These are phyloP conservation scores for Phytophthora citricola DNA, from an alignment of 352 stramenopile species.

Conservation along the genomic window DNA sequence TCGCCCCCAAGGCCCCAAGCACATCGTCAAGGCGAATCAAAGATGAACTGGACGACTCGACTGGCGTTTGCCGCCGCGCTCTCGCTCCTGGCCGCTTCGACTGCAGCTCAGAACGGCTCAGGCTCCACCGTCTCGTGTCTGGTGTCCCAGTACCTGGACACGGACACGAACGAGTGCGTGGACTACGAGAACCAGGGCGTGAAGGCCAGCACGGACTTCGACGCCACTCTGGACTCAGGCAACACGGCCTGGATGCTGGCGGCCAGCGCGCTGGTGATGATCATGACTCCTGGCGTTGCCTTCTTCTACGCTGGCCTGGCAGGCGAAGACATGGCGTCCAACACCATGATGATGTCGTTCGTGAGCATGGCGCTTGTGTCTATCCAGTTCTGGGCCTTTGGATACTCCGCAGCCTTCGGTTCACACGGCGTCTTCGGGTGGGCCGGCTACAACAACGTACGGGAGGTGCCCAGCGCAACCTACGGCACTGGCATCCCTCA, in stretches of 20 bases:
- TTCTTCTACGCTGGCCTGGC: constrained; percentile 85
- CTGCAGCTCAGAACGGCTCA: constrained; percentile 36
- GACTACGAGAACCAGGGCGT: constrained; percentile 43
- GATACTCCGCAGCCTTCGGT: constrained; percentile 78
- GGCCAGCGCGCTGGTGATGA: constrained; percentile 34
- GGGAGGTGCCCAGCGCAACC: constrained; percentile 45
- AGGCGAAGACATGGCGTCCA: constrained; percentile 77
- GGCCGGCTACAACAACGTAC: constrained; percentile 71
- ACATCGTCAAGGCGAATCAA: background rate
- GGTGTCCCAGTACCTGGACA: constrained; percentile 51
- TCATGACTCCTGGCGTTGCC: constrained; percentile 34
- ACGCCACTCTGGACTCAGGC: constrained; percentile 37
- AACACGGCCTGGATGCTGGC: constrained; percentile 41
- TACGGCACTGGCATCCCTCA: constrained; percentile 74
- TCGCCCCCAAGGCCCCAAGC: constrained; percentile 10
- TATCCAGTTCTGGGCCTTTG: constrained; percentile 84
- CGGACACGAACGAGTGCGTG: constrained; percentile 44
- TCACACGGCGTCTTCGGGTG: constrained; percentile 71
- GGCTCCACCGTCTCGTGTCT: constrained; percentile 38
- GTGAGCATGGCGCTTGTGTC: constrained; percentile 79
- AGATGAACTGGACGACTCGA: constrained; percentile 21
- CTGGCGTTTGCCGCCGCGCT: constrained; percentile 25
- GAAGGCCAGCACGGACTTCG: constrained; percentile 31
- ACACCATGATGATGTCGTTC: constrained; percentile 89
- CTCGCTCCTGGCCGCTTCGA: constrained; percentile 27